Evolutionary conservation across 495 filamentous ascomycete genomes (phyloP), one percentile per base, ranked within the genome.

Genomic region (Trichocladium antarcticum): DNA sequence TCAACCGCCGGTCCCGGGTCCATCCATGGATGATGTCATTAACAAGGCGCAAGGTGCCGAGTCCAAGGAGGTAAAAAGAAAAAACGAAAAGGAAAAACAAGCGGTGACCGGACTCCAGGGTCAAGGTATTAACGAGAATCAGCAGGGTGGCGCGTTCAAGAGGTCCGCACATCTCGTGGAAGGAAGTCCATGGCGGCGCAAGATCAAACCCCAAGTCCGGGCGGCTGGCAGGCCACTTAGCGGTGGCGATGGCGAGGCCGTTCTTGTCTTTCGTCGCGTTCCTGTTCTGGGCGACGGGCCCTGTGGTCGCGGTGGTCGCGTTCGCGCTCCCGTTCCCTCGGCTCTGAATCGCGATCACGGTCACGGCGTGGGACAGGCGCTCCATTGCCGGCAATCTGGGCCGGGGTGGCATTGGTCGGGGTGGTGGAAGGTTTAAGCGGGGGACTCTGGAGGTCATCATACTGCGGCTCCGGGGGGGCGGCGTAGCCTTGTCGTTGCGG

Each of bases 271-370:
- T 63, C 60, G 16, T 59, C 62, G 37, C 61, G 59, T 27, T 63
- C 60, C 12, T 37, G 37, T 29, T 63, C 60, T 37, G 44, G 21
- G 32, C 57, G 61, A 35, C 54, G 60, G 37, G 41, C 10, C 31
- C 54, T 47, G 37, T 54, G 45, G 7, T 57, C 51, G 29, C 56
- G 51, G 45, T 55, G 49, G 29, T 57, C 45, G 21, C 50, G 56
- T 22, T 61, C 40, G 2, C 53, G 54, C 31, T 62, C 58, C 16
- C 56, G 59, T 22, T 66, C 62, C 51, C 64, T 68, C 42, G 63
- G 64, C 47, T 69, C 69, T 45, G 62, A 59, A 41, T 69, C 63
- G 40, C 64, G 67, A 39, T 65, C 61, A 53, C 60, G 61, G 11
- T 68, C 66, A 47, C 66, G 68, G 50, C 68, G 67, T 31, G 62